These are phyloP conservation scores for Hysterangium stoloniferum DNA, from an alignment of 768 basidiomycete genomes.

Conservation along the genomic window DNA sequence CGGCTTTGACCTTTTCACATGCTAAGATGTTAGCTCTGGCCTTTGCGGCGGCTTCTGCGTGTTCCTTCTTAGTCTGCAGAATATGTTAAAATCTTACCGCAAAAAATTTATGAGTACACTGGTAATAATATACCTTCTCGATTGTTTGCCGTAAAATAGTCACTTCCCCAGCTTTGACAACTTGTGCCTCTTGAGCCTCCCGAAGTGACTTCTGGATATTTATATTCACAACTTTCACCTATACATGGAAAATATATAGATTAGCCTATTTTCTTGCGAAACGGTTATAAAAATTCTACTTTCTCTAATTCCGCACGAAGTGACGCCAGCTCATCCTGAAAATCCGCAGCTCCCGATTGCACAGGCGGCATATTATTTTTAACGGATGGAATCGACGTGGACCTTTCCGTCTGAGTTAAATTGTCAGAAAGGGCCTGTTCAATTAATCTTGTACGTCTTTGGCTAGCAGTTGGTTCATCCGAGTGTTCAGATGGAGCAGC, in stretches of 20 bases:
- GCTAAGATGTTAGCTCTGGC: slow-evolving; percentile 55
- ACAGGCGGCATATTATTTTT: not conserved
- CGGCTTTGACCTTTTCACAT: slow-evolving; percentile 45
- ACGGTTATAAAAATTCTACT: no score
- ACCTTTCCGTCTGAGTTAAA: not conserved
- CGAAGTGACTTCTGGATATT: slow-evolving; percentile 38
- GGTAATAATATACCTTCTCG: slow-evolving; percentile 44
- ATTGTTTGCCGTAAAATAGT: slow-evolving; percentile 55
- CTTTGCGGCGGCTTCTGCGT: slow-evolving; percentile 47
- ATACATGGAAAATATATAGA: slow-evolving; percentile 10
- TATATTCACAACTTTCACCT: slow-evolving; percentile 47
- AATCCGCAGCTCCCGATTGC: not conserved
- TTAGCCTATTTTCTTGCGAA: not conserved
- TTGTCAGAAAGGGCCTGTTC: not conserved
- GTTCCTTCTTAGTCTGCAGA: slow-evolving; percentile 46
- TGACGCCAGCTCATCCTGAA: not conserved
- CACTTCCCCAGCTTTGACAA: slow-evolving; percentile 65
- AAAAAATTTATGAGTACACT: not conserved
- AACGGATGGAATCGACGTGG: not conserved
- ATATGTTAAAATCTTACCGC: no score
- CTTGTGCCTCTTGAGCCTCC: slow-evolving; percentile 41
- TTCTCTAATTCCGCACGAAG: slow-evolving; percentile 19
- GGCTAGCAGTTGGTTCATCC: not conserved
- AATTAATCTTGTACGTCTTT: not conserved
- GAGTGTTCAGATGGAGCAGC: not conserved